Conservation (phyloP, 805 yeast genomes). For the Candida pseudofarinosa region DNA sequence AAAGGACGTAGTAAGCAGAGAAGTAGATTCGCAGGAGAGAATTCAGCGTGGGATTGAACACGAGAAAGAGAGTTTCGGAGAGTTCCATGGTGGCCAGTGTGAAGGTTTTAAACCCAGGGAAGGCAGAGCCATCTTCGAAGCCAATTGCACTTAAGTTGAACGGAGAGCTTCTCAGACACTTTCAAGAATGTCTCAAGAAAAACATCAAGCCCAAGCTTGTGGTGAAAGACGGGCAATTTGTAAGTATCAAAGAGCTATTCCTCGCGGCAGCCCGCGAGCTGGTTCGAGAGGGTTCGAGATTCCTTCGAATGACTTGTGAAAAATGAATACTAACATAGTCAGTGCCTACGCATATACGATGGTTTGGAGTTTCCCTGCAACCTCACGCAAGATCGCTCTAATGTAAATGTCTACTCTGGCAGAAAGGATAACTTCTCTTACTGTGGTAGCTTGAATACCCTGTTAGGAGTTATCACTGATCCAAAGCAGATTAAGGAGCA, state of each 20-base stretch:
- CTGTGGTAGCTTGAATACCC: constrained; percentile 28
- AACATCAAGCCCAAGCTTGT: constrained; percentile 26
- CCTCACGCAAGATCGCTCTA: constrained; percentile 30
- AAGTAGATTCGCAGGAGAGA: no score
- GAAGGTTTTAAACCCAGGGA: neutral
- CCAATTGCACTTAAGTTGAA: constrained; percentile 28
- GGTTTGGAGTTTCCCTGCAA: constrained; percentile 28
- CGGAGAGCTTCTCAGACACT: constrained; percentile 22
- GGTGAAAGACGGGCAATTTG: constrained; percentile 33
- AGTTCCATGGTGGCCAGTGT: neutral
- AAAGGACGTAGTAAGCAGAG: neutral
- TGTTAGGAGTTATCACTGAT: constrained; percentile 30
- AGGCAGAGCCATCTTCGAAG: neutral
- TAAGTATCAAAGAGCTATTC: constrained; percentile 16
- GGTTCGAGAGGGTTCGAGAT: neutral
- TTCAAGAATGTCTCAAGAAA: constrained; percentile 14
- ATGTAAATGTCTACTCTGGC: constrained; percentile 29
- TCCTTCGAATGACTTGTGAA: neutral
- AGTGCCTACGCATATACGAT: constrained; percentile 28
- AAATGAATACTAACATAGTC: constrained; percentile 14
- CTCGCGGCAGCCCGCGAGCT: no score
- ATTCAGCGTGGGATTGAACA: neutral
- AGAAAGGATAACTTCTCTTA: constrained; percentile 12
- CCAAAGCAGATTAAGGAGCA: constrained; percentile 22
- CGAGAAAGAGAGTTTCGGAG: neutral